Base-by-base conservation (phyloP, 202 grass and related monocot genomes). In the Digitaria exilis region DNA sequence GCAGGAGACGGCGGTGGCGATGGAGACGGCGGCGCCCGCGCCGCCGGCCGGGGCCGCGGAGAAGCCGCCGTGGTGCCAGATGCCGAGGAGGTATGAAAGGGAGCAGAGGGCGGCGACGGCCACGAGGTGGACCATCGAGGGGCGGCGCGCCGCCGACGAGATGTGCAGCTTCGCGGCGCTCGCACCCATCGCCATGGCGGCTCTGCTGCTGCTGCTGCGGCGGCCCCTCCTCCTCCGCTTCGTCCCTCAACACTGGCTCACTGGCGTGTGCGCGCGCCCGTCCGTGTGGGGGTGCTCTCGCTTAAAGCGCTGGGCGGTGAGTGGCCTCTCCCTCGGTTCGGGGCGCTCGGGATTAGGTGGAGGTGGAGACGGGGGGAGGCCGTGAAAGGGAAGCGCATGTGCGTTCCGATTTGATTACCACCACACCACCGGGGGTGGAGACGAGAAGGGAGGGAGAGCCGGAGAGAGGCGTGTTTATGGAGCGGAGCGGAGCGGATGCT, bases 51-150 rank as follows among this genome's bases (percentile, higher is more conserved):
- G 66, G 50, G 82, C 1, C 14, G 68, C 32, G 44, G 71, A 73
- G 84, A 94, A 87, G 37, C 90, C 93, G 55, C 85, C 80, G 67
- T 92, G 85, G 60, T 95, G 93, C 90, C 90, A 95, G 71, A 92
- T 54, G 58, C 93, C 93, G 72, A 84, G 54, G 88, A 93, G 82
- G 88, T 93, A 93, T 26, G 90, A 96, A 0, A 78, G 71, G 25
- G 86, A 87, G 81, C 93, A 96, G 86, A 96, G 93, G 67, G 85
- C 67, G 9, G 80, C 76, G 75, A 96, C 83, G 75, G 87, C 86
- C 39, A 50, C 69, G 59, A 96, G 77, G 76, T 87, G 80, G 52
- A 85, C 45, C 71, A 96, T 60, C 31, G 87, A 84, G 1, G 76
- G 87, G 56, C 88, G 90, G 17, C 84, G n/a, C 56, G 64, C 85